Conservation (phyloP, 352 stramenopile genomes). For the Pythium rishiriense region DNA sequence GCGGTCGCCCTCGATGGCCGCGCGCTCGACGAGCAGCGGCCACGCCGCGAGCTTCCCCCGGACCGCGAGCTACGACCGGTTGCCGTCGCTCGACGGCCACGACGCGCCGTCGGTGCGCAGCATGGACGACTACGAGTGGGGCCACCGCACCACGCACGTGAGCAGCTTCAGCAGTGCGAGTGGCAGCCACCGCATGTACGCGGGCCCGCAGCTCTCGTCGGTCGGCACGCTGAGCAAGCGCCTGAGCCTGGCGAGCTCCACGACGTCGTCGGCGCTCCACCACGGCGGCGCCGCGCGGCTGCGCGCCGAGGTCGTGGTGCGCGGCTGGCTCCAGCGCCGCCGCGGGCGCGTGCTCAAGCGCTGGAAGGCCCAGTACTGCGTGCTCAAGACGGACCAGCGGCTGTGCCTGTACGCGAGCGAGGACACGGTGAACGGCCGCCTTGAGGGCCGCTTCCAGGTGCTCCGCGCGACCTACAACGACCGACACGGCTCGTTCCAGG, state of each 20-base stretch:
- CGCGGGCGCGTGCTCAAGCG: constrained; percentile 56
- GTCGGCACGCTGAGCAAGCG: constrained; percentile 14
- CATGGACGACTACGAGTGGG: constrained; percentile 40
- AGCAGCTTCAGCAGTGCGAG: constrained; percentile 9
- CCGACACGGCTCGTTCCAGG: constrained; percentile 50
- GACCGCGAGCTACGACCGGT: constrained; percentile 7
- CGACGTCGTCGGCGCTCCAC: constrained; percentile 10
- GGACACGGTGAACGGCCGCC: constrained; percentile 50
- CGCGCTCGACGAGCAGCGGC: background rate
- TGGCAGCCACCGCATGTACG: background rate
- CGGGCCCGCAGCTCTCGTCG: background rate
- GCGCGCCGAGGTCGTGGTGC: constrained; percentile 34
- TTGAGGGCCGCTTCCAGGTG: constrained; percentile 50
- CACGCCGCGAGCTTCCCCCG: background rate
- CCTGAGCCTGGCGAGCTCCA: constrained; percentile 25
- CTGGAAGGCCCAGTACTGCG: constrained; percentile 57
- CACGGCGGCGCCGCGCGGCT: background rate
- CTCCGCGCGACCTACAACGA: constrained; percentile 49
- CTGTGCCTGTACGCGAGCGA: constrained; percentile 59
- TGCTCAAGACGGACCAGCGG: constrained; percentile 53
- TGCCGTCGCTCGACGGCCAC: constrained; percentile 12
- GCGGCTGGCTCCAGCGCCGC: constrained; percentile 54
- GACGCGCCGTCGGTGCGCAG: constrained; percentile 10
- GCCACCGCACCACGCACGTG: constrained; percentile 4
- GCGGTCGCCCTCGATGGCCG: constrained; percentile 15